phyloP scores from a whole-genome alignment of 2,329 filamentous ascomycete species.

The Penicillium palitans region DNA sequence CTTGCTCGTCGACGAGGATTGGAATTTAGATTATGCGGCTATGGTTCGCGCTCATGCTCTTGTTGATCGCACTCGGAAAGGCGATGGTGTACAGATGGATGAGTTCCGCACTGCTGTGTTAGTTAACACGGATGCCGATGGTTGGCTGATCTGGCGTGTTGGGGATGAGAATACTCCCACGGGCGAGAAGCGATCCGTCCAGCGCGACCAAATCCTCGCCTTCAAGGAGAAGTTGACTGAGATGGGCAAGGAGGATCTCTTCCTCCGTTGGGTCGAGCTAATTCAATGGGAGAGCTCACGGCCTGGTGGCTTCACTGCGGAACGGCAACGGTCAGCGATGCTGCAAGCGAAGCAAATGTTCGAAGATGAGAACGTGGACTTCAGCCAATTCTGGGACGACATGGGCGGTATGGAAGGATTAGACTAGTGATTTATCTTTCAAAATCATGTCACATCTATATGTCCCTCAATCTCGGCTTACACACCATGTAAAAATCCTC shows the following conservation, averaged over 20 bases:
- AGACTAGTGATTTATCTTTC: not conserved
- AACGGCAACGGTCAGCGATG: constrained; percentile 71
- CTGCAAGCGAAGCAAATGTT: constrained; percentile 75
- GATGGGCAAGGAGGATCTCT: constrained; percentile 82
- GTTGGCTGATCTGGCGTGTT: constrained; percentile 66
- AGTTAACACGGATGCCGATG: constrained; percentile 65
- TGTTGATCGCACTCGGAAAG: constrained; percentile 53
- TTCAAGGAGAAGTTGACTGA: constrained; percentile 75
- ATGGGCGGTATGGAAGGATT: constrained; percentile 58
- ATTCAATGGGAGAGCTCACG: constrained; percentile 82
- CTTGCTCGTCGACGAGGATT: constrained; percentile 77
- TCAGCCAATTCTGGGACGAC: constrained; percentile 75
- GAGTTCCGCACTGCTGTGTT: constrained; percentile 71
- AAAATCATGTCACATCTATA: not conserved
- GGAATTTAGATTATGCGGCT: constrained; percentile 80
- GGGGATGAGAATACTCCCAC: constrained; percentile 56
- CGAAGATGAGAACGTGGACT: constrained; percentile 72
- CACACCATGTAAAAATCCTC: not conserved
- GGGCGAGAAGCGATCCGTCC: constrained; percentile 38
- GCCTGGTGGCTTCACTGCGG: constrained; percentile 74
- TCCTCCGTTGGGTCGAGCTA: constrained; percentile 90
- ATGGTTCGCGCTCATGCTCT: constrained; percentile 75
- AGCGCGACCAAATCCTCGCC: constrained; percentile 68
- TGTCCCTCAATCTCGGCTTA: not conserved
- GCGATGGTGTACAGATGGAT: constrained; percentile 52